phyloP scores from a whole-genome alignment of 257 asterid genomes.

The Lavandula angustifolia region DNA sequence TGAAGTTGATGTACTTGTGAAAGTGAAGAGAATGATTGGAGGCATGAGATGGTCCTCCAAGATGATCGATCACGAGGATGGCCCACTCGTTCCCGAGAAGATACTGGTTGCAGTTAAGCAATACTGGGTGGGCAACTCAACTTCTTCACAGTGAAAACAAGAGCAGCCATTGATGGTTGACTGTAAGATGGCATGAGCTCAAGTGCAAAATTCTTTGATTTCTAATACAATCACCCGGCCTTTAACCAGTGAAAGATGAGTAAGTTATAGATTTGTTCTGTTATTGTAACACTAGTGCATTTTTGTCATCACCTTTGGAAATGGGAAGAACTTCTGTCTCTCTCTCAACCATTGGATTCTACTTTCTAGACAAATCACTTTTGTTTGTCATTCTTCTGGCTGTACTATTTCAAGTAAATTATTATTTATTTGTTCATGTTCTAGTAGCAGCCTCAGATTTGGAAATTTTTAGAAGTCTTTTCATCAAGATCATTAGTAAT shows the following conservation, averaged over 20 bases:
- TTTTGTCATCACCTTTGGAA: constrained; percentile 8
- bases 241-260: constrained; percentile 27
- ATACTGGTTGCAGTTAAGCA: constrained; percentile 79
- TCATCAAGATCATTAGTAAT: too few relatives aligned
- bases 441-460: too few relatives aligned
- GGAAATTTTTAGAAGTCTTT: too few relatives aligned
- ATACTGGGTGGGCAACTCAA: constrained; percentile 88
- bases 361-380: too few relatives aligned
- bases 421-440: too few relatives aligned
- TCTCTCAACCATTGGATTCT: not conserved
- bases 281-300: constrained; percentile 34
- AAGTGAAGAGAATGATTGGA: constrained; percentile 72
- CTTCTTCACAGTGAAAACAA: constrained; percentile 51
- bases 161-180: constrained; percentile 23
- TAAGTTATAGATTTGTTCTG: constrained; percentile 35
- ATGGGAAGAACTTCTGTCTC: not conserved
- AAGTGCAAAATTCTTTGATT: constrained; percentile 31
- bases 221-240: not conserved
- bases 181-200: constrained; percentile 18
- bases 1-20: constrained; percentile 78
- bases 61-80: constrained; percentile 90
- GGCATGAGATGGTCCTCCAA: constrained; percentile 81
- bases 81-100: constrained; percentile 89
- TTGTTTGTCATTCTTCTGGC: too few relatives aligned
- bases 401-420: too few relatives aligned